Evolutionary conservation across 805 yeast species (phyloP), one percentile per base, ranked within the genome.

Genomic region (Komagataella pastoris): DNA sequence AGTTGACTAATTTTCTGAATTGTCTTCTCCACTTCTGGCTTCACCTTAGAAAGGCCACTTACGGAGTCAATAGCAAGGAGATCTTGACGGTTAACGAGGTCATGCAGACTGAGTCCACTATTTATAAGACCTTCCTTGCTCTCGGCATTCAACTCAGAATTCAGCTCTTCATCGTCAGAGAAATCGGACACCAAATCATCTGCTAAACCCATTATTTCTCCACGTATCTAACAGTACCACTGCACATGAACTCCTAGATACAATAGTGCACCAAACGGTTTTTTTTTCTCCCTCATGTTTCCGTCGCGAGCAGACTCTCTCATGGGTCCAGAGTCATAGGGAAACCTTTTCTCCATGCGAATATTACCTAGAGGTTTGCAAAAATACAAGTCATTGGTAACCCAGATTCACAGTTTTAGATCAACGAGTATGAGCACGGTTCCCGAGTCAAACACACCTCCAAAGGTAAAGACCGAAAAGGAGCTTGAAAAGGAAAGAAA

Each of bases 401-500:
- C 40, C 40, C 40, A 30, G 40, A 30, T 30, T 14, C 40, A 10
- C 14, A 30, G 40, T 30, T 30, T 30, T 30, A 30, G 40, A 44
- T 10, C 21, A 14, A 44, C 47, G 21, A 49, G 17, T 17, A 45
- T 45, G 51, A 45, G 48, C 30, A 24, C 10, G 17, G 17, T 7
- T 17, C 21, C 17, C n/a, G 17, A 48, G 12, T 18, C 23, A 21
- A 40, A 14, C n/a, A 46, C 14, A 17, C 19, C 47, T n/a, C 50
- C 53, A 19, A 64, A 59, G 44, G 60, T 51, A 46, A 65, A 76
- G 93, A 58, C 74, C 89, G 57, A 81, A 81, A 67, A 77, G 90
- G 87, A 86, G 55, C 67, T 90, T 49, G 96, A 89, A 58, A 66
- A 71, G n/a, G 74, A 81, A 57, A 75, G 86, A 52, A 71, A 68